A percentile compares a stretch with the other conserved stretches of the same genome.
These are phyloP conservation scores for Aspergillus jensenii DNA, from an alignment of 2,329 filamentous ascomycete genomes.

Conservation along the genomic window DNA sequence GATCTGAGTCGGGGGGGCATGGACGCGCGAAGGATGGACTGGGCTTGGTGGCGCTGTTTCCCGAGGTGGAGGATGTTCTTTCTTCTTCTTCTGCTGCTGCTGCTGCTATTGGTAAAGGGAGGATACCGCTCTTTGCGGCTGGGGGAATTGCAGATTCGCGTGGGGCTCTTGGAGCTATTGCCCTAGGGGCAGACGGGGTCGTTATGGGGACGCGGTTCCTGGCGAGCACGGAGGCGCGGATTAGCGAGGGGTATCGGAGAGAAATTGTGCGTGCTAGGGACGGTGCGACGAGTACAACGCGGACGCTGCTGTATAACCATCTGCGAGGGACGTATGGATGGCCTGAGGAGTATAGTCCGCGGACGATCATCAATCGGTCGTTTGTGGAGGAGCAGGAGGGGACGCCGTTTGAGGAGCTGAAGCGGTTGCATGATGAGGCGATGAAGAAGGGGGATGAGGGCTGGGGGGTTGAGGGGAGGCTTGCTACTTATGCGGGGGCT, in stretches of 20 bases:
- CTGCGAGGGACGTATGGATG: constrained; percentile 59
- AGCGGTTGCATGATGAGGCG: constrained; percentile 44
- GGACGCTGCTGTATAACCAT: constrained; percentile 55
- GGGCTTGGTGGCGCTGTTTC: constrained; percentile 51
- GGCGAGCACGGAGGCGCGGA: constrained; percentile 51
- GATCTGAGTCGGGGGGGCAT: constrained; percentile 57
- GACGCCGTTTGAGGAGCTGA: constrained; percentile 47
- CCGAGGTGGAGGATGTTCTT: constrained; percentile 49
- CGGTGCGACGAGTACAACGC: constrained; percentile 52
- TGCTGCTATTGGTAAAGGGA: constrained; percentile 20
- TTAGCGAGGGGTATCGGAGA: constrained; percentile 53
- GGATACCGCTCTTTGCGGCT: constrained; percentile 52
- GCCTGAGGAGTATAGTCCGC: constrained; percentile 59
- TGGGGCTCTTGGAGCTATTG: constrained; percentile 51
- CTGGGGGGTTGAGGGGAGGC: constrained; percentile 50
- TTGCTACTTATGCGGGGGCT: constrained; percentile 54
- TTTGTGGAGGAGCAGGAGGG: constrained; percentile 47
- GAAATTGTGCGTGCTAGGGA: constrained; percentile 53
- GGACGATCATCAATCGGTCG: constrained; percentile 59
- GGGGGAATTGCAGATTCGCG: constrained; percentile 56
- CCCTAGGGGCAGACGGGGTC: constrained; percentile 55
- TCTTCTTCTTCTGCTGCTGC: too few species aligned
- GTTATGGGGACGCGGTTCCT: constrained; percentile 66
- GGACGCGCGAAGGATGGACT: constrained; percentile 50
- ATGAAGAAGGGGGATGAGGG: constrained; percentile 42